These are phyloP conservation scores for Amylocystis lapponica DNA, from an alignment of 768 basidiomycete species.

Conservation along the genomic window DNA sequence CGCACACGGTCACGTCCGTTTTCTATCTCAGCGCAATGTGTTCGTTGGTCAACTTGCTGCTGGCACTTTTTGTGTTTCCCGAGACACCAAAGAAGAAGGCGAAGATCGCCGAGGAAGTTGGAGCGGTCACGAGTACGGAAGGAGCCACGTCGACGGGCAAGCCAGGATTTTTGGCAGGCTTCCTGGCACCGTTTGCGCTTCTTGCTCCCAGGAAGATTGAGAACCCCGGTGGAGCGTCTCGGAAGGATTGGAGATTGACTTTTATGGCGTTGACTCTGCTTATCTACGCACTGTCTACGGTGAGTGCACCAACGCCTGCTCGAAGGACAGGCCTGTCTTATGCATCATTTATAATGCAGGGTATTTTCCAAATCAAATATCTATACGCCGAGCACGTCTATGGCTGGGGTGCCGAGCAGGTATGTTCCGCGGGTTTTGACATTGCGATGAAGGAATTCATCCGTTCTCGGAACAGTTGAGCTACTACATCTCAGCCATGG, in stretches of 20 bases:
- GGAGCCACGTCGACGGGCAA: constrained; percentile 23
- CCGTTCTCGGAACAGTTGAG: constrained; percentile 42
- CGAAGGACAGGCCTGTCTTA: neutral
- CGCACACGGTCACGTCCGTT: constrained; percentile 39
- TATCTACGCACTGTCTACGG: constrained; percentile 56
- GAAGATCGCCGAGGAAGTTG: constrained; percentile 23
- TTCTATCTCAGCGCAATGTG: constrained; percentile 48
- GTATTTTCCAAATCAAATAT: constrained; percentile 71
- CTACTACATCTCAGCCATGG: constrained; percentile 69
- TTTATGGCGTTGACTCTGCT: constrained; percentile 61
- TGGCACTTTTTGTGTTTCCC: constrained; percentile 51
- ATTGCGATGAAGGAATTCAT: constrained; percentile 1
- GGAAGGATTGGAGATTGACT: constrained; percentile 71
- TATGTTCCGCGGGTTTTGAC: constrained; percentile 15
- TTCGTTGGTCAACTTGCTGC: constrained; percentile 45
- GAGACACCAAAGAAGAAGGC: constrained; percentile 44
- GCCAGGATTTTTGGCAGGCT: constrained; percentile 25
- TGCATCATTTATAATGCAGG: constrained; percentile 31
- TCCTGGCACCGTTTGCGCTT: constrained; percentile 62
- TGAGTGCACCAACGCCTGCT: too few species aligned
- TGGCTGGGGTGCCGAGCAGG: constrained; percentile 58
- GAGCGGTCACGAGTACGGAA: neutral
- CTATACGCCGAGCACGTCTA: constrained; percentile 73
- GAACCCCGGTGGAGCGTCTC: constrained; percentile 29
- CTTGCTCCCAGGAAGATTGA: constrained; percentile 56